Conservation (phyloP, 441 rosid species). For the Euphorbia schlechtendalii region DNA sequence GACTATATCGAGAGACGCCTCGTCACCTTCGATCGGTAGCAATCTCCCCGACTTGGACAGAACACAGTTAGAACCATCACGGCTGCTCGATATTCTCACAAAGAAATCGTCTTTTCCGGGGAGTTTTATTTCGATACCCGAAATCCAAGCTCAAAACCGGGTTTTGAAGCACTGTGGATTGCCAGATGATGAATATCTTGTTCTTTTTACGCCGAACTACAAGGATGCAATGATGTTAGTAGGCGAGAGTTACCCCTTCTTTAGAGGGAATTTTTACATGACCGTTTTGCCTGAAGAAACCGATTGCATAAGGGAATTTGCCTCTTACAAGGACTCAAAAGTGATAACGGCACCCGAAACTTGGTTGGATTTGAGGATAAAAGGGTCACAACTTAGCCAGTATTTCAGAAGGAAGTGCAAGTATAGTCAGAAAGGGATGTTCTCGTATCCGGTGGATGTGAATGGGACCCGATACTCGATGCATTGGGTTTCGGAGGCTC, state of each 20-base stretch:
- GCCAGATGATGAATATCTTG: constrained; percentile 48
- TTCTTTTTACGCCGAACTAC: constrained; percentile 58
- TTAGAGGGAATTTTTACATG: constrained; percentile 62
- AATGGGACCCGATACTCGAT: constrained; percentile 52
- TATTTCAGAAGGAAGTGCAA: constrained; percentile 65
- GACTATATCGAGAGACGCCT: constrained; percentile 30
- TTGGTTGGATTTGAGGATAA: constrained; percentile 71
- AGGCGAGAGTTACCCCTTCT: constrained; percentile 75
- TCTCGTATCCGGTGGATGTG: constrained; percentile 56
- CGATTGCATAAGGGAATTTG: constrained; percentile 48
- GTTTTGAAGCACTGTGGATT: constrained; percentile 61
- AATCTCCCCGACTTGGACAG: constrained; percentile 49
- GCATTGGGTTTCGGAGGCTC: constrained; percentile 81
- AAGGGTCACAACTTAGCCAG: constrained; percentile 70
- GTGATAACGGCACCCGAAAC: constrained; percentile 48
- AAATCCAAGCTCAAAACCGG: constrained; percentile 57
- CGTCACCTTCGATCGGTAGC: constrained; percentile 38
- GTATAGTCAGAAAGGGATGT: constrained; percentile 55
- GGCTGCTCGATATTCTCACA: constrained; percentile 59
- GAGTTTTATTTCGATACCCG: constrained; percentile 68
- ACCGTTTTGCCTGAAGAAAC: constrained; percentile 33
- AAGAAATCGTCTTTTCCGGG: constrained; percentile 60
- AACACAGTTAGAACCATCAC: constrained; percentile 51
- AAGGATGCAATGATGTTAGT: constrained; percentile 67
- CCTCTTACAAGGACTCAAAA: constrained; percentile 56